Evolutionary conservation across 2,329 filamentous ascomycete genomes (phyloP), one percentile per base, ranked within the genome.

Genomic region (Triangularia setosa): DNA sequence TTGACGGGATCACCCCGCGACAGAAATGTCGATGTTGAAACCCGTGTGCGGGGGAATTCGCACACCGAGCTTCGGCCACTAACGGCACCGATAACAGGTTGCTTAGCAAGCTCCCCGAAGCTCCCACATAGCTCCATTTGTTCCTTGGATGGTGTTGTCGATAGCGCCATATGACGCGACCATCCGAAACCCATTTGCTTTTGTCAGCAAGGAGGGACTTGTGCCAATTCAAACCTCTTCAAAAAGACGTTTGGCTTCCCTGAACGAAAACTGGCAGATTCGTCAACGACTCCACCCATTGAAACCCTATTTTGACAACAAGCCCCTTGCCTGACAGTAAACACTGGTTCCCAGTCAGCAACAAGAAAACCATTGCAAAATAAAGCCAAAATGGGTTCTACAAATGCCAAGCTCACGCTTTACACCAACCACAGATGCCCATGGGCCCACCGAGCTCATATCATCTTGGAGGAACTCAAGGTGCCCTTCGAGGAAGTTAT

Each of bases 361-460:
- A 16, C 23, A 27, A 24, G 23, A 55, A 11, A 24, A 55, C 12
- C 11, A 53, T 7, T 4, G 4, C 52, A n/a, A 27, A 3, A 55
- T 27, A 55, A 6, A 62, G 70, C 59, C 68, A 59, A 40, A 21
- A 76, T 75, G 71, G 69, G 64, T 63, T 70, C 71, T 53, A 70
- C 72, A 48, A 71, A 72, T 64, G 69, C 69, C 65, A 84, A 85
- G 69, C 86, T 91, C 74, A 87, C 79, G 30, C 79, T 91, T 52
- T 92, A 92, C 78, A 92, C 89, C 58, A 89, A 87, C 79, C 87
- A 87, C 69, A 60, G 69, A 58, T 93, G 90, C 74, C 90, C 90
- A 23, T 92, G 79, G 81, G 90, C 90, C 16, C 91, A 94, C 73
- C 88, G 92, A 35, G 90, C 86, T 0, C 88, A 93, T 70, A 91